Conservation (phyloP, 1,284 basidiomycete genomes). For the Ustilago shanxiensis region DNA sequence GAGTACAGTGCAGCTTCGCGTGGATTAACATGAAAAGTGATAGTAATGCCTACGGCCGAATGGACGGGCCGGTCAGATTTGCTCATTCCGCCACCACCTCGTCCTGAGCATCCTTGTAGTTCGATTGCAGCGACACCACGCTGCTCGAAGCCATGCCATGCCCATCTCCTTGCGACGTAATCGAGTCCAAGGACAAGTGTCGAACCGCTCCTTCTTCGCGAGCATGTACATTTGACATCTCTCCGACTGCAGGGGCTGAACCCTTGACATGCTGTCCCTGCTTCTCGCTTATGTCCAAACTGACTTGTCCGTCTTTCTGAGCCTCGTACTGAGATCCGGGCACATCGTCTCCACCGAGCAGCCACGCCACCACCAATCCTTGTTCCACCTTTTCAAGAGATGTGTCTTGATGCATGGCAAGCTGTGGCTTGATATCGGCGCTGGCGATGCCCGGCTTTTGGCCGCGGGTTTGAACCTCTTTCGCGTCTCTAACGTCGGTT, state of each 20-base stretch:
- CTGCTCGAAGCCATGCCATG: conserved; percentile 33
- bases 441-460: conserved; percentile 3
- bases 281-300: neutral
- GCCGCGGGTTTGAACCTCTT: conserved; percentile 5
- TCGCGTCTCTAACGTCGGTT: neutral
- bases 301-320: neutral
- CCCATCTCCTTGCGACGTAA: conserved; percentile 12
- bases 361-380: conserved; percentile 55
- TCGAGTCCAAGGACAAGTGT: conserved; percentile 15
- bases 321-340: conserved; percentile 1
- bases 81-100: conserved; percentile 10
- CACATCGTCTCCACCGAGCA: conserved; percentile 54
- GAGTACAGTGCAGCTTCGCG: no score
- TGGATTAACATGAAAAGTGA: neutral
- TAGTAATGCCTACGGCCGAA: neutral
- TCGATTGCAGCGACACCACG: conserved; percentile 41
- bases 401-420: conserved; percentile 5
- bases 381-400: conserved; percentile 39
- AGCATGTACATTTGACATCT: neutral
- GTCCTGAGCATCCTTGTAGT: conserved; percentile 50
- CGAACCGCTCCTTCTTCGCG: neutral
- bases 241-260: neutral
- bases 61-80: conserved; percentile 1
- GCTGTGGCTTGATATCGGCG: neutral
- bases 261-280: conserved; percentile 10